Percentiles rank a stretch among this genome's conserved stretches.
These are phyloP conservation scores for Salix koriyanagi DNA, from an alignment of 345 rosid genomes.

Conservation along the genomic window DNA sequence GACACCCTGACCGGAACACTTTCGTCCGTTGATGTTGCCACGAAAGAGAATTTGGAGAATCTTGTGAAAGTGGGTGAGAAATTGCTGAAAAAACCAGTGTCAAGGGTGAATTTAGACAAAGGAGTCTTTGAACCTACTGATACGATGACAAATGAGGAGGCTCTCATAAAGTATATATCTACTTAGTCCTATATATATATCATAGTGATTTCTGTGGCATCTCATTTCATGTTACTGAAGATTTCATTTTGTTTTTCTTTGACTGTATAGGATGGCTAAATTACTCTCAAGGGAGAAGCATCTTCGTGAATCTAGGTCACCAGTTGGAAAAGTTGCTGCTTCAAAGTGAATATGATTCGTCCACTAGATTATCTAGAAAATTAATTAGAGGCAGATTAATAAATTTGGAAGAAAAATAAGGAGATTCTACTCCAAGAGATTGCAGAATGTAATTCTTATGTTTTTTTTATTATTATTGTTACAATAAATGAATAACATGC, in stretches of 20 bases:
- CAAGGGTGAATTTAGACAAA: constrained; percentile 44
- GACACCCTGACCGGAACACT: constrained; percentile 48
- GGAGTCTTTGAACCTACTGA: constrained; percentile 37
- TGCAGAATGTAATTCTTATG: too few relatives aligned
- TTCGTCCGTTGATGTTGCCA: constrained; percentile 31
- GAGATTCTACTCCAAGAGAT: too few relatives aligned
- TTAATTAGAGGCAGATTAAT: too few relatives aligned
- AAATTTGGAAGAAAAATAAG: too few relatives aligned
- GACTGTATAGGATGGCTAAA: constrained; percentile 48
- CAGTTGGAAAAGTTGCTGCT: constrained; percentile 6
- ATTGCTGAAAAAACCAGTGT: constrained; percentile 47
- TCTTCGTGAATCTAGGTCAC: constrained; percentile 39
- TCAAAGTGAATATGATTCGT: background rate
- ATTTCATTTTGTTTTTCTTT: background rate
- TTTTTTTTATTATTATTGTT: too few relatives aligned
- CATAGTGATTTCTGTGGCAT: too few relatives aligned
- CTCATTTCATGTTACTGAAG: background rate
- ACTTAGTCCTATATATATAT: background rate
- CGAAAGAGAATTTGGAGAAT: constrained; percentile 30
- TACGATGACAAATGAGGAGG: constrained; percentile 44
- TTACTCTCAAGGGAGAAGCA: constrained; percentile 53
- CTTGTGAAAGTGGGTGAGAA: constrained; percentile 45
- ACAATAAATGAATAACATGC: too few relatives aligned
- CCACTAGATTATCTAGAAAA: too few relatives aligned
- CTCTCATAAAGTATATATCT: constrained; percentile 44